Evolutionary conservation across 345 rosid species (phyloP), one percentile per base, ranked within the genome.

Genomic region (Turnera subulata): DNA sequence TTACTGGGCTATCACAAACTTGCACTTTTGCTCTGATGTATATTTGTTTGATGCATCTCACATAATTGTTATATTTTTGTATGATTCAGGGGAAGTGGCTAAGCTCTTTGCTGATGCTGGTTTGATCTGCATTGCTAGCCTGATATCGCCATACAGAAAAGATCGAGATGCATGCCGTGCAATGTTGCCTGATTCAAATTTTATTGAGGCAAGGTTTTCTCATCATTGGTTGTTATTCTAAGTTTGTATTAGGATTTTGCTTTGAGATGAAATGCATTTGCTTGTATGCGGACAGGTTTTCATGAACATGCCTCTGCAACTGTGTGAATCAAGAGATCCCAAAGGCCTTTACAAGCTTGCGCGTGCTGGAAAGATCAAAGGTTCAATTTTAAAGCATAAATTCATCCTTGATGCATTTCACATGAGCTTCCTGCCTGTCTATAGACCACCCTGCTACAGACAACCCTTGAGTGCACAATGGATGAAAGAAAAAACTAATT

Each of bases 341-440:
- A 89, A 92, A 78, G 98, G 91, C 24, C 76, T 89, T 51, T 89
- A 89, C 80, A 89, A 86, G 85, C 91, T 92, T 45, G 95, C 97
- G 4, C 95, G 95, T 49, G 91, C 89, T 0, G 93, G 93, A 64
- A 92, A 86, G 76, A 86, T 92, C 58, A 92, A 84, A 83, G 35
- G 35, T 29, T 29, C 35, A 29, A 4, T 8, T 29, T 29, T 29
- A 3, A 29, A 29, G 8, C 35, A 3, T 52, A 24, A 9, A 21
- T 59, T 35, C 19, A 20, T 52, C 17, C 11, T 59, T 45, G 18
- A 46, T 32, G 29, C 3, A 1, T 45, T 29, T 29, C 35, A 29
- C 35, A 4, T 45, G 25, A 33, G 6, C 15, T 2, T 6, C 14
- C n/a, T 59, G 54, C 19, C 23, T 12, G 25, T 32, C 40, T 6